These are phyloP conservation scores for Paramecium sexaurelia DNA, from an alignment of 73 alveolate genomes.

Conservation along the genomic window DNA sequence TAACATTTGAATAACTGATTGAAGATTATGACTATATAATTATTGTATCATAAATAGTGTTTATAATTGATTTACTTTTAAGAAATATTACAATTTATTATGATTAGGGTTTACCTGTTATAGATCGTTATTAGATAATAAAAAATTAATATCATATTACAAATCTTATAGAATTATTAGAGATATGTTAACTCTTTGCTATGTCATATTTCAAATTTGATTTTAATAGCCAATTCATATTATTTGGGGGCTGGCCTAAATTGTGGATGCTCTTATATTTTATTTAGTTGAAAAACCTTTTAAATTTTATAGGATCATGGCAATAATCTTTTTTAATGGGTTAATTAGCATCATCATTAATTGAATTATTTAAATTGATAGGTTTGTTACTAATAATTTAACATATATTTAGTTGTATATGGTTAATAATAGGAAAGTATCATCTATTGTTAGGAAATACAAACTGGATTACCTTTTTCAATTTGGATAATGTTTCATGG, in stretches of 20 bases:
- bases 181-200: background rate
- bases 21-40: background rate
- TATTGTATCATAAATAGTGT: background rate
- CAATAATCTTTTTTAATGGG: background rate
- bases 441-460: background rate
- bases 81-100: background rate
- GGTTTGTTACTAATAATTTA: conserved; percentile 25
- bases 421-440: conserved; percentile 43
- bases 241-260: conserved; percentile 54
- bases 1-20: background rate
- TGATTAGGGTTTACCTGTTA: conserved; percentile 52
- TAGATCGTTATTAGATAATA: background rate
- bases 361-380: conserved; percentile 15
- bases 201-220: background rate
- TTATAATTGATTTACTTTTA: background rate
- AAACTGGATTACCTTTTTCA: background rate
- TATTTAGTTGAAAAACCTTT: background rate
- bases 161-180: background rate
- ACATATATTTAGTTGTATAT: conserved; percentile 47
- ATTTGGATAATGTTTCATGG: background rate
- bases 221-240: background rate
- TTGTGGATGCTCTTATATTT: background rate
- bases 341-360: background rate
- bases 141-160: background rate
- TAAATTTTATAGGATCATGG: background rate